phyloP scores from a whole-genome alignment of 2,329 filamentous ascomycete genomes.

The Talaromyces sp. region DNA sequence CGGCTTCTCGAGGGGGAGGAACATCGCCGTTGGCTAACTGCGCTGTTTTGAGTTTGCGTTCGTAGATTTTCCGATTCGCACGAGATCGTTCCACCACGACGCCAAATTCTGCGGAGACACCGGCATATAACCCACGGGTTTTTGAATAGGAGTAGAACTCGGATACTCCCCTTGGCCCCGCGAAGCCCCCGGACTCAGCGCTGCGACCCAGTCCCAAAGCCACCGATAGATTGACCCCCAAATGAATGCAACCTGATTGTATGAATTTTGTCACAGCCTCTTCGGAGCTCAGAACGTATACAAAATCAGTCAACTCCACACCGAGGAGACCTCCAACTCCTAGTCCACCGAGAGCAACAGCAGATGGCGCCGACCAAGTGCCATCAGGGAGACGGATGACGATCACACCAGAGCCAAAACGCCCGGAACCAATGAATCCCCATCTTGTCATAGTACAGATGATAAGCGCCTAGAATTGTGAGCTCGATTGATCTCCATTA shows the following conservation, averaged over 20 bases:
- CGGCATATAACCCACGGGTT: conserved; percentile 93
- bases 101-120: conserved; percentile 86
- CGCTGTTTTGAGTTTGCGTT: conserved; percentile 72
- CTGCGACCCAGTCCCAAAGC: conserved; percentile 92
- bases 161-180: conserved; percentile 79
- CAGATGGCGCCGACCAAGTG: conserved; percentile 51
- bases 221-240: conserved; percentile 92
- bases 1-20: conserved; percentile 74
- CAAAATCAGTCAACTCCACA: conserved; percentile 65
- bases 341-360: conserved; percentile 46
- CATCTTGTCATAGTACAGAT: conserved; percentile 50
- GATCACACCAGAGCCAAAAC: conserved; percentile 51
- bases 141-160: conserved; percentile 95
- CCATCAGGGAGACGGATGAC: conserved; percentile 50
- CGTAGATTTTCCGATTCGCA: conserved; percentile 94
- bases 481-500: neutral
- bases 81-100: conserved; percentile 89
- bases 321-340: conserved; percentile 52
- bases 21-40: conserved; percentile 81
- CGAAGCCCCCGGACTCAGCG: conserved; percentile 88
- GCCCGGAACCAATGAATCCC: conserved; percentile 49
- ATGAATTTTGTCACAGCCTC: conserved; percentile 87
- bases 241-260: conserved; percentile 81
- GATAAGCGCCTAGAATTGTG: conserved; percentile 44
- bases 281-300: conserved; percentile 93